phyloP scores from a whole-genome alignment of 2,329 filamentous ascomycete species.

The Davidsoniella neocaledoniae region DNA sequence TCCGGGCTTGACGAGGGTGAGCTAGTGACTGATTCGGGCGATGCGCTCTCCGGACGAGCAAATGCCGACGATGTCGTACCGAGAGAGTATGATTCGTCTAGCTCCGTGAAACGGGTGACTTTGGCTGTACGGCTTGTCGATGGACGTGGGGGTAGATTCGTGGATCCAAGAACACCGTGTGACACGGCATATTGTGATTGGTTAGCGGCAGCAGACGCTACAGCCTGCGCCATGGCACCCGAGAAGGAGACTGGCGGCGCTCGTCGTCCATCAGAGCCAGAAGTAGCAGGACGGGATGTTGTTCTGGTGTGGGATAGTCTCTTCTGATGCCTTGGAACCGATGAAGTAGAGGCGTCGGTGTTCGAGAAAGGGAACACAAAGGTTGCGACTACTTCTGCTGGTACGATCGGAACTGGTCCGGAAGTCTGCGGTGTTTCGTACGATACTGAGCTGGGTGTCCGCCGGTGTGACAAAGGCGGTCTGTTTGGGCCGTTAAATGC shows the following conservation, averaged over 20 bases:
- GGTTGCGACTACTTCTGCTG: neutral
- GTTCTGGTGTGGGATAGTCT: no score
- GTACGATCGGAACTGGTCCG: neutral
- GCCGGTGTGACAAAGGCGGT: neutral
- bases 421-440: neutral
- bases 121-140: neutral
- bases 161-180: neutral
- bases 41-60: neutral
- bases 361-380: neutral
- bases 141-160: neutral
- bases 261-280: neutral
- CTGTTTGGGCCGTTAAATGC: neutral
- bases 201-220: neutral
- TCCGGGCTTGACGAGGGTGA: neutral
- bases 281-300: neutral
- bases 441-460: neutral
- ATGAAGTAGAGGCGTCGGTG: neutral
- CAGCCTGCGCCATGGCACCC: neutral
- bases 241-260: conserved; percentile 4
- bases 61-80: neutral
- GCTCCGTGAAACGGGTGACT: neutral
- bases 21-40: neutral
- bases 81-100: neutral
- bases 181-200: neutral
- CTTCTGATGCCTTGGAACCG: neutral